A percentile compares a stretch with the other conserved stretches of the same genome.
Evolutionary conservation across 2,329 filamentous ascomycete species (phyloP).

Genomic region (Dryadomyces quercivorus): DNA sequence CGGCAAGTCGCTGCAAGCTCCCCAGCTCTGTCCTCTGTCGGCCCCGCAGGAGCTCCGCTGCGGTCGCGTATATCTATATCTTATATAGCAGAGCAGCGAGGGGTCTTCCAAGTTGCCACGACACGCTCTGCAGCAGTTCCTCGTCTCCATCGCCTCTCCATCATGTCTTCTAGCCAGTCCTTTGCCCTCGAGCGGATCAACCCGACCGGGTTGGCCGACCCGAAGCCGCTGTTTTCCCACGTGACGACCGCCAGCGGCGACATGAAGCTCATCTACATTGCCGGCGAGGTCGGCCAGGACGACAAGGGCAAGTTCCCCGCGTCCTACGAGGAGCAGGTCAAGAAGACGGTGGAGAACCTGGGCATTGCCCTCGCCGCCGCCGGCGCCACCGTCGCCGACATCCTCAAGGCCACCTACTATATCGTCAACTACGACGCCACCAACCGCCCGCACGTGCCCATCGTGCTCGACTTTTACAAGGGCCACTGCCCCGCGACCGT

Average conservation of each 20-base stretch:
- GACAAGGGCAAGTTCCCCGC: not conserved
- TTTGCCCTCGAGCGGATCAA: not conserved
- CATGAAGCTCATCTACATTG: not conserved
- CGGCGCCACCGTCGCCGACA: constrained; percentile 2
- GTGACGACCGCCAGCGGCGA: not conserved
- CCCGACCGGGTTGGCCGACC: not conserved
- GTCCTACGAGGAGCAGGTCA: not conserved
- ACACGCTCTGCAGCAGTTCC: not conserved
- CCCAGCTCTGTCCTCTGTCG: too few species aligned
- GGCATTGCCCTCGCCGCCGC: not conserved
- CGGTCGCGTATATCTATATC: too few species aligned
- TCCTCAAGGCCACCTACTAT: constrained; percentile 11
- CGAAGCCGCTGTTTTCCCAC: not conserved
- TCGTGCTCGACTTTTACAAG: constrained; percentile 4
- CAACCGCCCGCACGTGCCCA: constrained; percentile 5
- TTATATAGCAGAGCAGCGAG: too few species aligned
- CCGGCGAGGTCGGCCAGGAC: not conserved
- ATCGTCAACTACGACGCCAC: constrained; percentile 9
- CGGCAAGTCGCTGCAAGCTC: too few species aligned
- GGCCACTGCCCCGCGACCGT: constrained; percentile 6
- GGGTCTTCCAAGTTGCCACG: too few species aligned
- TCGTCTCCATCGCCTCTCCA: not conserved
- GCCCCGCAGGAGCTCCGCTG: too few species aligned
- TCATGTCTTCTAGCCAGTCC: not conserved
- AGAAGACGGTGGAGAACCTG: not conserved